Evolutionary conservation across 1,139 yeast species (phyloP).

Genomic region (Maudiozyma humilis): DNA sequence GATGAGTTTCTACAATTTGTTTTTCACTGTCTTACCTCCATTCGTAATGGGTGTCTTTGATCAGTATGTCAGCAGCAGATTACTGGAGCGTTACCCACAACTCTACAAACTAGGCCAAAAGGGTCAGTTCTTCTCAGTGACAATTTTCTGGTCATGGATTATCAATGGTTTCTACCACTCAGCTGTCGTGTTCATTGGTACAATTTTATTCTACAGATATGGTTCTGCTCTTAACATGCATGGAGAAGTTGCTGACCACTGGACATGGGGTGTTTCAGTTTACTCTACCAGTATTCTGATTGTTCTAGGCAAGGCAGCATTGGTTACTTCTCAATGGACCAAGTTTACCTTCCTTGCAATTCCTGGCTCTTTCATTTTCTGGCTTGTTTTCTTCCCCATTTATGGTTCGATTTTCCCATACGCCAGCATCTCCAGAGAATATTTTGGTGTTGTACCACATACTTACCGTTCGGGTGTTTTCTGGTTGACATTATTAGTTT

Average conservation of each 20-base stretch:
- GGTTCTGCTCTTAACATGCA: slow-evolving; percentile 53
- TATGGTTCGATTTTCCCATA: slow-evolving; percentile 82
- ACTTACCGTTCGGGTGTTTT: slow-evolving; percentile 72
- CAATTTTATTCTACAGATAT: slow-evolving; percentile 57
- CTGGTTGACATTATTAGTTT: slow-evolving; percentile 75
- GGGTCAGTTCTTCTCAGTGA: slow-evolving; percentile 80
- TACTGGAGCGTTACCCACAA: slow-evolving; percentile 87
- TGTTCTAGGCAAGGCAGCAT: slow-evolving; percentile 89
- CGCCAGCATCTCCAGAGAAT: slow-evolving; percentile 75
- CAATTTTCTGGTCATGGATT: slow-evolving; percentile 97
- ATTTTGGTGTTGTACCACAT: slow-evolving; percentile 67
- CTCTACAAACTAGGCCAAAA: slow-evolving; percentile 84
- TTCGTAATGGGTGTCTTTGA: slow-evolving; percentile 94
- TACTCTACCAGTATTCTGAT: slow-evolving; percentile 85
- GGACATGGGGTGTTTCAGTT: slow-evolving; percentile 92
- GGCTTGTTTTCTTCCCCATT: slow-evolving; percentile 82
- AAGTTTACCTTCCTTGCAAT: slow-evolving; percentile 85
- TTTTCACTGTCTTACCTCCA: slow-evolving; percentile 92
- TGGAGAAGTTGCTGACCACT: slow-evolving; percentile 78
- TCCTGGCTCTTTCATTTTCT: slow-evolving; percentile 82
- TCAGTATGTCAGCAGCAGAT: slow-evolving; percentile 86
- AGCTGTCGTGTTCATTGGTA: slow-evolving; percentile 69
- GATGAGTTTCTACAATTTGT: slow-evolving; percentile 88
- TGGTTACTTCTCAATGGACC: slow-evolving; percentile 90
- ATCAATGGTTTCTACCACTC: slow-evolving; percentile 93